Conservation (phyloP, 768 basidiomycete genomes). For the Suillus cothurnatus region DNA sequence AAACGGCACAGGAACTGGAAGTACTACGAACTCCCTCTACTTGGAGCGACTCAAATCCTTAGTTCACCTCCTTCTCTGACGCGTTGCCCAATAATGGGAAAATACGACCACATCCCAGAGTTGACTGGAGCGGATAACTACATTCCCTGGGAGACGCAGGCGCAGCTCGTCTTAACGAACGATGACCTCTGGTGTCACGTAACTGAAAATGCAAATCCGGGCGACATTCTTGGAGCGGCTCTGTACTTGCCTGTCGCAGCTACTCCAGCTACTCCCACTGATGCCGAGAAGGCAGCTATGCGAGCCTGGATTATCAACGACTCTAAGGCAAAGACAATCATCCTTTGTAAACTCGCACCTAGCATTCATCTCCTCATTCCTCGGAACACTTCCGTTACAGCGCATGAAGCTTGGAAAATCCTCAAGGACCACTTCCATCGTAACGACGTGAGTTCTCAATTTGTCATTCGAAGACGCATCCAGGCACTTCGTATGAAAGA, state of each 20-base stretch:
- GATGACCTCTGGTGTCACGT: constrained; percentile 12
- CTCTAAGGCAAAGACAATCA: background rate
- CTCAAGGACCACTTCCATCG: background rate
- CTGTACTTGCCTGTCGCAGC: background rate
- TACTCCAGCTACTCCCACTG: background rate
- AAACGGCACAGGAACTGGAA: background rate
- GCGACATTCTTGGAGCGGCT: background rate
- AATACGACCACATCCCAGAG: constrained; percentile 17
- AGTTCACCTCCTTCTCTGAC: background rate
- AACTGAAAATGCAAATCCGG: background rate
- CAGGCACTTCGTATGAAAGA: background rate
- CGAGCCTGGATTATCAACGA: background rate
- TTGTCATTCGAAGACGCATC: background rate
- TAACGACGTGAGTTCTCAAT: background rate
- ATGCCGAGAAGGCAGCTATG: constrained; percentile 5
- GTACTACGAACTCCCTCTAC: background rate
- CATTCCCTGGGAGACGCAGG: constrained; percentile 2
- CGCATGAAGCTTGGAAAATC: background rate
- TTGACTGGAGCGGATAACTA: constrained; percentile 6
- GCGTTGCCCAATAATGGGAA: background rate
- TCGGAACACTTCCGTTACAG: background rate
- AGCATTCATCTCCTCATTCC: background rate
- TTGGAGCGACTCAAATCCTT: background rate
- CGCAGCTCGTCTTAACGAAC: background rate
- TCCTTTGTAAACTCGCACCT: background rate